Conservation (phyloP, 1,284 basidiomycete genomes). For the Abortiporus biennis region DNA sequence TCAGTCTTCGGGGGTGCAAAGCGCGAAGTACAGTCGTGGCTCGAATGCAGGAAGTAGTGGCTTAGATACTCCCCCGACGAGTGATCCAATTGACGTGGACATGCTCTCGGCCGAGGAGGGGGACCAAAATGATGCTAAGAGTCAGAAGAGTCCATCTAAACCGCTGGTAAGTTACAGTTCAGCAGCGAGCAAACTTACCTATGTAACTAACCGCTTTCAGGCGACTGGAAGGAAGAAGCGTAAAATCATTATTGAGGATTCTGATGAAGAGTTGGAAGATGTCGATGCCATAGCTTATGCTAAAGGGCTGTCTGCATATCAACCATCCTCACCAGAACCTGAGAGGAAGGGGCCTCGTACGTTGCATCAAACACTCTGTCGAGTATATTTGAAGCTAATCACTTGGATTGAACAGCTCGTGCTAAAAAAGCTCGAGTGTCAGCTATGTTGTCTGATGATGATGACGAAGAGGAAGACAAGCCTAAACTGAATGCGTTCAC, state of each 20-base stretch:
- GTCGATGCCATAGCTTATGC: slow-evolving; percentile 19
- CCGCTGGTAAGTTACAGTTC: too few species aligned
- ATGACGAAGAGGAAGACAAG: slow-evolving; percentile 37
- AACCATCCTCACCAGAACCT: slow-evolving; percentile 18
- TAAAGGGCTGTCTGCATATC: slow-evolving; percentile 19
- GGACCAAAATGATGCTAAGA: slow-evolving; percentile 25
- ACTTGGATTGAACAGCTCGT: slow-evolving; percentile 7
- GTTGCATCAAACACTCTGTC: background rate
- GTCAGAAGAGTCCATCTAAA: slow-evolving; percentile 6
- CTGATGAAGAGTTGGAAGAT: slow-evolving; percentile 50
- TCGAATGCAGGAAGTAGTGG: slow-evolving; percentile 44
- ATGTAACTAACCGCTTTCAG: slow-evolving; percentile 5
- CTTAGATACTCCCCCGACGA: slow-evolving; percentile 64
- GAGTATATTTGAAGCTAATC: background rate
- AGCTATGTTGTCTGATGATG: slow-evolving; percentile 33
- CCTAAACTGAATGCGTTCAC: slow-evolving; percentile 41
- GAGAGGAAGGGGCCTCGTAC: slow-evolving; percentile 4
- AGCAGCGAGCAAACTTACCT: background rate
- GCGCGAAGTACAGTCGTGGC: slow-evolving; percentile 36
- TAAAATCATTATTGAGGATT: slow-evolving; percentile 62
- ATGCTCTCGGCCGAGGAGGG: slow-evolving; percentile 54
- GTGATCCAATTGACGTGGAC: slow-evolving; percentile 70
- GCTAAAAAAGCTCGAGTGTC: slow-evolving; percentile 51
- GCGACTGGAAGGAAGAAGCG: slow-evolving; percentile 45
- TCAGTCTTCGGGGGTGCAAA: slow-evolving; percentile 21